Conservation (phyloP, 2,329 filamentous ascomycete species). For the Trichophyton rubrum region DNA sequence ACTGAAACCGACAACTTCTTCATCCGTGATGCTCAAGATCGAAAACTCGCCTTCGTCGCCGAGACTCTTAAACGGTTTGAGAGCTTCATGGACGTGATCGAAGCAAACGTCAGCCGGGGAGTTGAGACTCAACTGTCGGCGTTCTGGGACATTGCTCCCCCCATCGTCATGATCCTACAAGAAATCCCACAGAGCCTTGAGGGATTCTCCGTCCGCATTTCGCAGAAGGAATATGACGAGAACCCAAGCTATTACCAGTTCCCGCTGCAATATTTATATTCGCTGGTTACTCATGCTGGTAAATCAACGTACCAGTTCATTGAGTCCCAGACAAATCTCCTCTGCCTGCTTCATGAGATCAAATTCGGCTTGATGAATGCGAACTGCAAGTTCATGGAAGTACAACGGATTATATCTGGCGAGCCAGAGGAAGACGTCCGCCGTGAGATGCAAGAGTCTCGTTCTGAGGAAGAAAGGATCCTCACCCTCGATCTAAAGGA, state of each 20-base stretch:
- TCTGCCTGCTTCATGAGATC: slow-evolving; percentile 84
- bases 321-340: slow-evolving; percentile 79
- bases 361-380: slow-evolving; percentile 64
- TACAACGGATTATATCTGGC: slow-evolving; percentile 43
- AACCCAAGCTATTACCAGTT: slow-evolving; percentile 69
- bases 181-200: slow-evolving; percentile 52
- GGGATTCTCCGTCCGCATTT: slow-evolving; percentile 63
- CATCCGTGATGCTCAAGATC: slow-evolving; percentile 59
- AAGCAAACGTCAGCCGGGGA: slow-evolving; percentile 72
- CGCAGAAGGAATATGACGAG: slow-evolving; percentile 65
- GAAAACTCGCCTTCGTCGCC: slow-evolving; percentile 56
- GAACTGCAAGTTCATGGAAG: slow-evolving; percentile 54
- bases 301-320: slow-evolving; percentile 96
- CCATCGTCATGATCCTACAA: slow-evolving; percentile 63
- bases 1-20: slow-evolving; percentile 73
- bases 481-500: slow-evolving; percentile 84
- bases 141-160: slow-evolving; percentile 95
- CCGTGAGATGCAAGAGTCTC: slow-evolving; percentile 44
- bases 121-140: slow-evolving; percentile 85
- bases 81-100: slow-evolving; percentile 65
- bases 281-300: slow-evolving; percentile 70
- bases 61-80: slow-evolving; percentile 61
- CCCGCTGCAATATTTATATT: slow-evolving; percentile 83
- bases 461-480: slow-evolving; percentile 52
- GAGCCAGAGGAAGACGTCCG: slow-evolving; percentile 32